Evolutionary conservation across 2,329 filamentous ascomycete species (phyloP), one percentile per base, ranked within the genome.

Genomic region (Colletotrichum ledebouriae): DNA sequence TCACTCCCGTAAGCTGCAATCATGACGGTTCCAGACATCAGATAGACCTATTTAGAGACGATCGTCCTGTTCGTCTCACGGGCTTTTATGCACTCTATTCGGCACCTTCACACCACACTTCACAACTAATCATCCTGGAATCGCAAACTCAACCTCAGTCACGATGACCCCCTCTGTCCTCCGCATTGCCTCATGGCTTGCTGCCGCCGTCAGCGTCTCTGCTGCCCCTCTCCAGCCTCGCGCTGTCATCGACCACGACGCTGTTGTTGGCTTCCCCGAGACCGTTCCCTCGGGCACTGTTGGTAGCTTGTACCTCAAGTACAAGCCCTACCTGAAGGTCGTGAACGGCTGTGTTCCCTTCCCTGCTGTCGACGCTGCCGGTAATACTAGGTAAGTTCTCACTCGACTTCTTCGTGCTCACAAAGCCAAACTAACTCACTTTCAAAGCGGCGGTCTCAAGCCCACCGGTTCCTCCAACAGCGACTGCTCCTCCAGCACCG

Each of bases 271-370:
- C 1, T 78, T 79, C 46, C 50, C 72, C 6, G 70, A 79, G 71
- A 71, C 75, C 10, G 73, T 78, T 37, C 78, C 78, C 6, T 69
- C 72, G 15, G 74, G 71, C 59, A 72, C 71, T 7, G 69, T 72
- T 41, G 77, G 78, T 25, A 61, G 65, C 25, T 63, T 76, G 33
- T 78, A 77, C 57, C 72, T 76, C n/a, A 78, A 77, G 71, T 78
- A 76, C 72, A 77, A 78, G 71, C 78, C 78, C 11, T 78, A 73
- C 66, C 72, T 80, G 37, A 73, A 73, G 47, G 84, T 89, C 5
- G 80, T 82, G 17, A 86, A 86, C 72, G 88, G 88, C 52, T 90
- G 88, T 70, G 87, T 90, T 9, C 87, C 88, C 0, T 90, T 88
- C 73, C 87, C 88, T 0, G 88, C 85, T 1, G 88, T 90, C 1